Conservation (phyloP, 768 basidiomycete species). For the Hortiboletus flavorubellus region DNA sequence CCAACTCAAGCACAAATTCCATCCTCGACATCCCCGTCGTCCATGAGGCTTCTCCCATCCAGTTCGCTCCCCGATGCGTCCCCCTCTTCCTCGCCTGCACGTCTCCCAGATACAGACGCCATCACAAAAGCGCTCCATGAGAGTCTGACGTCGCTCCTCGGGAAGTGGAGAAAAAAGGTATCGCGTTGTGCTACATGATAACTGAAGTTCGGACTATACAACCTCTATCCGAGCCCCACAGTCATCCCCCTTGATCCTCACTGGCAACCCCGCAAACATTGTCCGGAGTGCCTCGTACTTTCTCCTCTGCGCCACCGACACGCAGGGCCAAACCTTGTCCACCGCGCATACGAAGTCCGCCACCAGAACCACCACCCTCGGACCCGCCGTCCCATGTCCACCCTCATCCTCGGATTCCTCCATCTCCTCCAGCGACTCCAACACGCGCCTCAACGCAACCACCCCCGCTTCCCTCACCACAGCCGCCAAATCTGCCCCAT, state of each 20-base stretch:
- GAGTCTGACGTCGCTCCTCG: slow-evolving; percentile 63
- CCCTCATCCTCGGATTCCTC: slow-evolving; percentile 30
- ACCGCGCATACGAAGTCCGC: slow-evolving; percentile 74
- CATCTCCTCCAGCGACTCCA: slow-evolving; percentile 67
- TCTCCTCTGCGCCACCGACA: slow-evolving; percentile 71
- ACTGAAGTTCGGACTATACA: neutral
- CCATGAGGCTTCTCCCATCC: slow-evolving; percentile 42
- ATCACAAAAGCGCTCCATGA: slow-evolving; percentile 62
- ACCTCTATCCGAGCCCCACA: slow-evolving; percentile 9
- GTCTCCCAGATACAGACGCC: slow-evolving; percentile 41
- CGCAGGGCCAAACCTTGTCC: slow-evolving; percentile 84
- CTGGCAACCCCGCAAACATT: slow-evolving; percentile 80
- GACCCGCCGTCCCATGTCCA: neutral
- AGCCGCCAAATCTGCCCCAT: slow-evolving; percentile 88
- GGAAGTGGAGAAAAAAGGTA: slow-evolving; percentile 44
- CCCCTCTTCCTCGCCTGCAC: slow-evolving; percentile 24
- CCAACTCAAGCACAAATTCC: slow-evolving; percentile 42
- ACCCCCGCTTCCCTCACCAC: slow-evolving; percentile 90
- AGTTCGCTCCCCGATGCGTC: slow-evolving; percentile 17
- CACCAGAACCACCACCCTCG: slow-evolving; percentile 40
- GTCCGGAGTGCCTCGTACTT: slow-evolving; percentile 78
- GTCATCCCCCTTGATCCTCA: slow-evolving; percentile 38
- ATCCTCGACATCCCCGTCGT: slow-evolving; percentile 55
- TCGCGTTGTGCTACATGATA: neutral
- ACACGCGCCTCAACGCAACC: slow-evolving; percentile 63